phyloP scores from a whole-genome alignment of 2,329 filamentous ascomycete genomes.

The Phoma sp. region DNA sequence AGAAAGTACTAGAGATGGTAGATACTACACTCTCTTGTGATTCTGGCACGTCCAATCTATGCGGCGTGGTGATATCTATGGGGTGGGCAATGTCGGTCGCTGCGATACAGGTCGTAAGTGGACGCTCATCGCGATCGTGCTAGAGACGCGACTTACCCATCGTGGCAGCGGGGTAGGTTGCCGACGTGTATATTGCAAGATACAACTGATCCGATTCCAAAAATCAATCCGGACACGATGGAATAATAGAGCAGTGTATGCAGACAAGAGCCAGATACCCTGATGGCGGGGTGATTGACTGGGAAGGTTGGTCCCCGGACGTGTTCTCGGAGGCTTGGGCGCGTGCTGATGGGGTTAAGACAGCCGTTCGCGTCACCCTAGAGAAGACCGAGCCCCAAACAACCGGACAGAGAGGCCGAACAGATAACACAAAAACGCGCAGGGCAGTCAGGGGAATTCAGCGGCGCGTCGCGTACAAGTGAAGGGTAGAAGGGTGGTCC shows the following conservation, averaged over 20 bases:
- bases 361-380: conserved; percentile 18
- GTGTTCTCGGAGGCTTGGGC: conserved; percentile 22
- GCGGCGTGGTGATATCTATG: conserved; percentile 8
- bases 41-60: conserved; percentile 18
- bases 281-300: conserved; percentile 20
- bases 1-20: conserved; percentile 43
- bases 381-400: conserved; percentile 8
- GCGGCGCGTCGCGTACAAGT: conserved; percentile 28
- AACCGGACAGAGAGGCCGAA: conserved; percentile 11
- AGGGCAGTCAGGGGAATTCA: conserved; percentile 15
- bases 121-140: conserved; percentile 22
- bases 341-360: conserved; percentile 24
- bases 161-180: conserved; percentile 27
- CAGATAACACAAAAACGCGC: conserved; percentile 6
- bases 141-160: conserved; percentile 35
- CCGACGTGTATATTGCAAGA: conserved; percentile 20
- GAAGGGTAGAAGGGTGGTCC: conserved; percentile 14
- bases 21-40: conserved; percentile 48
- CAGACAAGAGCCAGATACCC: conserved; percentile 11
- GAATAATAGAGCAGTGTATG: conserved; percentile 1
- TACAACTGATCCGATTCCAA: conserved; percentile 7
- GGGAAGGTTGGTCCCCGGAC: conserved; percentile 17
- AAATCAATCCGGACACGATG: conserved; percentile 1
- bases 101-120: conserved; percentile 27
- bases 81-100: conserved; percentile 10